Evolutionary conservation across 768 basidiomycete species (phyloP).

Genomic region (Russula olivacea): DNA sequence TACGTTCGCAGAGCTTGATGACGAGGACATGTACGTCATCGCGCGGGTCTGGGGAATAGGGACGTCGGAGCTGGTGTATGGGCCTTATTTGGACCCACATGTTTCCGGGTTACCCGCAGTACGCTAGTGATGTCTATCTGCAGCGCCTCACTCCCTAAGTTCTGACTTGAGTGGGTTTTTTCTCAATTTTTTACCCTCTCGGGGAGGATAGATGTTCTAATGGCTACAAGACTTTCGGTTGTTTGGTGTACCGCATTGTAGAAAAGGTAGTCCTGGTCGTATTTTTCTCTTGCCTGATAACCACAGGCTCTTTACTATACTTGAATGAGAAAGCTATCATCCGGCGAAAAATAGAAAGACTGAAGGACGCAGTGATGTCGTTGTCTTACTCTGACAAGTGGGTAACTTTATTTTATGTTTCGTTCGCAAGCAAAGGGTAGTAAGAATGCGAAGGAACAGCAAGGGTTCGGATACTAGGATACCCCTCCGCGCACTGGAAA

Average conservation of each 20-base stretch:
- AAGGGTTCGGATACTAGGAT: too few species aligned
- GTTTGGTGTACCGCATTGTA: not conserved
- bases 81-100: slow-evolving; percentile 15
- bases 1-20: not conserved
- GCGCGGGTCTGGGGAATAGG: slow-evolving; percentile 14
- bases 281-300: not conserved
- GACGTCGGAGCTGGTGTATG: not conserved
- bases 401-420: too few species aligned
- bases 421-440: too few species aligned
- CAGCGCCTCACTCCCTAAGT: not conserved
- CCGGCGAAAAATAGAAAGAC: too few species aligned
- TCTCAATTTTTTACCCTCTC: not conserved
- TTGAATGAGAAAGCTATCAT: too few species aligned
- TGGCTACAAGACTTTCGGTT: too few species aligned
- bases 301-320: not conserved
- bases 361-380: too few species aligned
- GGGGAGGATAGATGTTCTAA: not conserved
- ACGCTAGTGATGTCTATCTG: slow-evolving; percentile 1
- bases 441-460: too few species aligned
- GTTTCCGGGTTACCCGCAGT: slow-evolving; percentile 1
- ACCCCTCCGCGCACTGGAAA: too few species aligned
- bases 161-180: not conserved
- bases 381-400: too few species aligned
- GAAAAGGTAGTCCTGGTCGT: not conserved
- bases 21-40: slow-evolving; percentile 12